These are phyloP conservation scores for Pluteus cervinus DNA, from an alignment of 768 basidiomycete species.

Conservation along the genomic window DNA sequence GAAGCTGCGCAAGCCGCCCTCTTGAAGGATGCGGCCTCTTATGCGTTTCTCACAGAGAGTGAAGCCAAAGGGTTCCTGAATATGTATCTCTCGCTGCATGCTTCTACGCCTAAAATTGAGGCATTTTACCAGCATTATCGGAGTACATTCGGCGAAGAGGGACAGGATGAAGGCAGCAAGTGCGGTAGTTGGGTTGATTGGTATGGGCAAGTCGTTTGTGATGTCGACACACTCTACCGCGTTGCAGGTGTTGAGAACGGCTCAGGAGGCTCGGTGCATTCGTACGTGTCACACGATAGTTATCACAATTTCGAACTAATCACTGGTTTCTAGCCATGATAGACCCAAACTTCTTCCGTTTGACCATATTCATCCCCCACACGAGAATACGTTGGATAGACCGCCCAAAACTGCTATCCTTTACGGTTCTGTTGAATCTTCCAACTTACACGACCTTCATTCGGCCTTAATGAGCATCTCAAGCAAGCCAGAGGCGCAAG, in stretches of 20 bases:
- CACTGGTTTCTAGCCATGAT: conserved; percentile 18
- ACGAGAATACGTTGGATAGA: conserved; percentile 32
- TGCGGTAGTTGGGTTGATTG: conserved; percentile 82
- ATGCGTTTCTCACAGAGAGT: conserved; percentile 41
- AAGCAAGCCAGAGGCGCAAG: conserved; percentile 32
- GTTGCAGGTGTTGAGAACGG: conserved; percentile 48
- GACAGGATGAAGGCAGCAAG: conserved; percentile 18
- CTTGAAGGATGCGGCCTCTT: conserved; percentile 41
- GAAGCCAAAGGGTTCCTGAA: conserved; percentile 51
- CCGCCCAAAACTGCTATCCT: conserved; percentile 68
- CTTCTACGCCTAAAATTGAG: conserved; percentile 73
- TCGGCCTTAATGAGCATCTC: conserved; percentile 50
- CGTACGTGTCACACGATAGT: conserved; percentile 15
- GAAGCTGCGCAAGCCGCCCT: conserved; percentile 51
- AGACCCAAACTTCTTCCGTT: conserved; percentile 58
- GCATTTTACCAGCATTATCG: conserved; percentile 77
- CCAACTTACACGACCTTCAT: conserved; percentile 70
- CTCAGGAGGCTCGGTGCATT: conserved; percentile 24
- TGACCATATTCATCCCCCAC: conserved; percentile 67
- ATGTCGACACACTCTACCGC: conserved; percentile 49
- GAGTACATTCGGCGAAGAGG: conserved; percentile 21
- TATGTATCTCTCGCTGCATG: conserved; percentile 72
- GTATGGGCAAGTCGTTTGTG: conserved; percentile 73
- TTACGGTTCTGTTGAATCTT: conserved; percentile 63
- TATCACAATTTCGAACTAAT: neutral